A percentile compares a stretch with the other conserved stretches of the same genome.
phyloP scores from a whole-genome alignment of 1,139 yeast genomes.

The Spathaspora sp. region DNA sequence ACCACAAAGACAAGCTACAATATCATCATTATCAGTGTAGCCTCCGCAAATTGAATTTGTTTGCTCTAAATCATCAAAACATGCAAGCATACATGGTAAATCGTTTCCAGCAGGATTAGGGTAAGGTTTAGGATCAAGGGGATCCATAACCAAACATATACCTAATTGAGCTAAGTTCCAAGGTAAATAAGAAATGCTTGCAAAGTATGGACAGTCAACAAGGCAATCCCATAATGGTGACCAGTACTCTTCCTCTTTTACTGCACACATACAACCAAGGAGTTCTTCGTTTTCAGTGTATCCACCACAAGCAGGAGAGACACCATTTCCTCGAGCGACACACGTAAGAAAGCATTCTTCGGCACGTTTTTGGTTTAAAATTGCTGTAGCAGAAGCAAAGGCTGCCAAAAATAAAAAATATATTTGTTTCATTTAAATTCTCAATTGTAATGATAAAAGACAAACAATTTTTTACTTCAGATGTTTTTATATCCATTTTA shows the following conservation, averaged over 20 bases:
- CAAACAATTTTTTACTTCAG: too few relatives aligned
- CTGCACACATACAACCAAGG: background rate
- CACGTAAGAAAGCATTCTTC: background rate
- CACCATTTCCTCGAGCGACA: background rate
- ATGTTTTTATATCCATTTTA: too few relatives aligned
- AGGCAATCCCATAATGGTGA: background rate
- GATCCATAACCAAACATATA: background rate
- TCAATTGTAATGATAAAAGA: too few relatives aligned
- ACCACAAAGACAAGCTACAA: too few relatives aligned
- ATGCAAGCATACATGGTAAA: too few relatives aligned
- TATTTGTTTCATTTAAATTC: too few relatives aligned
- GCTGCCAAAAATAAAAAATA: too few relatives aligned
- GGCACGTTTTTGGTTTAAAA: background rate
- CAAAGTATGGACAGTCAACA: background rate
- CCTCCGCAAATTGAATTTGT: too few relatives aligned
- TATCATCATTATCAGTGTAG: too few relatives aligned
- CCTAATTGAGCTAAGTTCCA: background rate
- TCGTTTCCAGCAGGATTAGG: background rate
- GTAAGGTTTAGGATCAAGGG: background rate
- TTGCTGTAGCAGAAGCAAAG: too few relatives aligned
- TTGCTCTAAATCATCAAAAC: too few relatives aligned
- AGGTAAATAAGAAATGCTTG: background rate
- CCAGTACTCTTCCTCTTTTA: background rate
- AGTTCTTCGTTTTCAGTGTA: background rate
- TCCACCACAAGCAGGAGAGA: background rate